phyloP scores from a whole-genome alignment of 1,284 basidiomycete species.

The Laetiporus sulphureus region DNA sequence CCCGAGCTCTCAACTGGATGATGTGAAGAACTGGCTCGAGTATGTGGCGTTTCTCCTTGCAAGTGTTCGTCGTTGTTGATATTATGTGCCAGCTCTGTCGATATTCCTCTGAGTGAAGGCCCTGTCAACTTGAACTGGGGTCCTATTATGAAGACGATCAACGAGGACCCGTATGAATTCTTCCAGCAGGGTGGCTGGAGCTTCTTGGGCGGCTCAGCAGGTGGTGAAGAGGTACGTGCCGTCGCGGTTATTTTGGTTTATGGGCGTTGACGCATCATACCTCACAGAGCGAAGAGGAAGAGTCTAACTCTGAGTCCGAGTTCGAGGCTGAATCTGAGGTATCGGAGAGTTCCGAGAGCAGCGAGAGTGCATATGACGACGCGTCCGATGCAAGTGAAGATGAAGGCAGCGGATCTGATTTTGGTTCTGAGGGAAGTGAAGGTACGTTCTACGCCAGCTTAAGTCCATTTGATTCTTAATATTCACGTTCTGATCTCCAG shows the following conservation, averaged over 20 bases:
- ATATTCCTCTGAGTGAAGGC: slow-evolving; percentile 94
- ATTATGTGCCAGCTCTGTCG: slow-evolving; percentile 67
- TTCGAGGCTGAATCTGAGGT: slow-evolving; percentile 68
- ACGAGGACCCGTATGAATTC: slow-evolving; percentile 93
- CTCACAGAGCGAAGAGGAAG: slow-evolving; percentile 65
- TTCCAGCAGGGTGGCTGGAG: slow-evolving; percentile 95
- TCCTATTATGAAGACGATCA: slow-evolving; percentile 96
- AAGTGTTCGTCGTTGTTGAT: slow-evolving; percentile 7
- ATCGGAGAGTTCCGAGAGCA: slow-evolving; percentile 37
- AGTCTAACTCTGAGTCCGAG: slow-evolving; percentile 72
- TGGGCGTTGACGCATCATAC: slow-evolving; percentile 4
- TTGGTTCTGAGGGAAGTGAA: slow-evolving; percentile 66
- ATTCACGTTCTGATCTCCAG: slow-evolving; percentile 27
- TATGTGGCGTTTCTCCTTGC: slow-evolving; percentile 41
- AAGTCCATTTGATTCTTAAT: slow-evolving; percentile 2
- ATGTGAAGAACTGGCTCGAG: slow-evolving; percentile 99
- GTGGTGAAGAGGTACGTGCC: slow-evolving; percentile 52
- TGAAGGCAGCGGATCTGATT: slow-evolving; percentile 61
- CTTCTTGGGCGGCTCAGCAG: slow-evolving; percentile 77
- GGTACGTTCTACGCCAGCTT: slow-evolving; percentile 25
- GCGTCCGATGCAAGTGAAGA: slow-evolving; percentile 64
- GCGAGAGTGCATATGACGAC: slow-evolving; percentile 46
- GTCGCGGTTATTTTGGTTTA: background rate
- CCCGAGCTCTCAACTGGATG: slow-evolving; percentile 84
- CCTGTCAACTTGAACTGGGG: slow-evolving; percentile 98